Evolutionary conservation across 1,284 basidiomycete species (phyloP).

Genomic region (Uromyces viciae-fabae): DNA sequence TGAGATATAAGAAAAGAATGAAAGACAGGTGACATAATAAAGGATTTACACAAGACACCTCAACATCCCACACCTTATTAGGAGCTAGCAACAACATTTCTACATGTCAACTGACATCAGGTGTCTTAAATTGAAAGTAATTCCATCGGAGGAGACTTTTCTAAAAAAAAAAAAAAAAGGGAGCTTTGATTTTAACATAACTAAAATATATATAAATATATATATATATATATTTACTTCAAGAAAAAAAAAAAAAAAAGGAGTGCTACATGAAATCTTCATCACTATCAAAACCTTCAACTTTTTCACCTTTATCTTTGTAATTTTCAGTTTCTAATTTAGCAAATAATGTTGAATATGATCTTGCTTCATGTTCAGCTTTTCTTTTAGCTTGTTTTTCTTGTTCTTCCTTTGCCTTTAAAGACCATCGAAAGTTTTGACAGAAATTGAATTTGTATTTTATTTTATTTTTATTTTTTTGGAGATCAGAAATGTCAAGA

Average conservation of each 20-base stretch:
- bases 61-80: no score
- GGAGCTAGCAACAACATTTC: no score
- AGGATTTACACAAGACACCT: no score
- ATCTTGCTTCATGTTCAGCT: conserved; percentile 35
- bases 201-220: background rate
- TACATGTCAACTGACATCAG: no score
- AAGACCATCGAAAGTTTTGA: background rate
- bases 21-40: no score
- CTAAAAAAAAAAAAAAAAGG: background rate
- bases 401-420: conserved; percentile 27
- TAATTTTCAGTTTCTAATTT: conserved; percentile 22
- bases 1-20: no score
- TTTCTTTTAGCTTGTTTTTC: conserved; percentile 31
- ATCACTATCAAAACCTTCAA: conserved; percentile 45
- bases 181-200: background rate
- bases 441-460: no score
- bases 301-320: conserved; percentile 40
- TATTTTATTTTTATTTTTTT: no score
- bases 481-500: no score
- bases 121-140: background rate
- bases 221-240: background rate
- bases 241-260: background rate
- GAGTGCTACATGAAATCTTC: conserved; percentile 44
- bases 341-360: conserved; percentile 24
- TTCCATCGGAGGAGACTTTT: background rate